These are phyloP conservation scores for Inosperma sp. DNA, from an alignment of 768 basidiomycete species.

Conservation along the genomic window DNA sequence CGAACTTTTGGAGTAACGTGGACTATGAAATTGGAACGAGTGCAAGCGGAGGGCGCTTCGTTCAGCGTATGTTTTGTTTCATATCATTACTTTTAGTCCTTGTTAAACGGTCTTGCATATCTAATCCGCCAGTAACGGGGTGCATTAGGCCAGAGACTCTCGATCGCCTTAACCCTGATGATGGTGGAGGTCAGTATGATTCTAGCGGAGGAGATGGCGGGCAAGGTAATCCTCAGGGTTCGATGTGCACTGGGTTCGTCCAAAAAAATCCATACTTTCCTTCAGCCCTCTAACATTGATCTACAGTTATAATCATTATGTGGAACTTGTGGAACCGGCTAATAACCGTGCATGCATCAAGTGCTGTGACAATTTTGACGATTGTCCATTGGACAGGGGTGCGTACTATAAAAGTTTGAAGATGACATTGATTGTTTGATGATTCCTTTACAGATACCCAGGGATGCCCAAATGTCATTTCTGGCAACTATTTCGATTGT, in stretches of 20 bases:
- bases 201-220: conserved; percentile 50
- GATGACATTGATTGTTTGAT: background rate
- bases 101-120: background rate
- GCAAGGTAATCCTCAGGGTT: conserved; percentile 46
- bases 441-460: conserved; percentile 35
- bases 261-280: background rate
- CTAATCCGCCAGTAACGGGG: conserved; percentile 41
- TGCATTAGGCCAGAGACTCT: conserved; percentile 44
- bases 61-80: conserved; percentile 35
- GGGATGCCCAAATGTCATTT: conserved; percentile 48
- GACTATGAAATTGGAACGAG: conserved; percentile 43
- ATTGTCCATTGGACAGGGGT: conserved; percentile 49
- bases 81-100: background rate
- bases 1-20: conserved; percentile 49
- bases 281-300: background rate
- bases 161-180: conserved; percentile 40
- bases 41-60: conserved; percentile 37
- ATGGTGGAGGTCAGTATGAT: conserved; percentile 53
- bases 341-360: conserved; percentile 50
- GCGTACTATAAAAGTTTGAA: background rate
- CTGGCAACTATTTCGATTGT: conserved; percentile 52
- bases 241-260: conserved; percentile 44
- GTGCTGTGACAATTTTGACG: conserved; percentile 50
- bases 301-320: conserved; percentile 50
- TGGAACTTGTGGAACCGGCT: conserved; percentile 51